Percentiles rank a stretch among this genome's conserved stretches.
Conservation (phyloP, 495 filamentous ascomycete species). For the Lophiostoma macrostomum region DNA sequence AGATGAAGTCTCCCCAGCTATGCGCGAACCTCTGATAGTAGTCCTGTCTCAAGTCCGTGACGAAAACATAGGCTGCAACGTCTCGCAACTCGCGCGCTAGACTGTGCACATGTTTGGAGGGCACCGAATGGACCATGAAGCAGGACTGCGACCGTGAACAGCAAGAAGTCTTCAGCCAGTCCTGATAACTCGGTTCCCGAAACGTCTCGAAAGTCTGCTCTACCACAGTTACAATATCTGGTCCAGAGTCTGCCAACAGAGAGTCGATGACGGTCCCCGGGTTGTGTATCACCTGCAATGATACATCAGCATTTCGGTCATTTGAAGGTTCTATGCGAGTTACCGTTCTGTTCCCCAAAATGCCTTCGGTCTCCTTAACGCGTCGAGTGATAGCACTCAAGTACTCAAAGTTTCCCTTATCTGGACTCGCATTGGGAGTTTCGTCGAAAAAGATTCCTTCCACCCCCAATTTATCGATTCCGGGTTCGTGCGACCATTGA, state of each 20-base stretch:
- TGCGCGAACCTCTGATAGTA: slow-evolving; percentile 14
- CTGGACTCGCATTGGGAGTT: slow-evolving; percentile 29
- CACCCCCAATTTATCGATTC: slow-evolving; percentile 4
- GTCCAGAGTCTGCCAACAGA: neutral
- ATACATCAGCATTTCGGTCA: neutral
- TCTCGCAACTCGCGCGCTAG: neutral
- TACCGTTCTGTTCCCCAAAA: slow-evolving; percentile 9
- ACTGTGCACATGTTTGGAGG: neutral
- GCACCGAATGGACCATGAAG: slow-evolving; percentile 16
- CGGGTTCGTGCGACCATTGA: slow-evolving; percentile 5
- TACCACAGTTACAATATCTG: slow-evolving; percentile 9
- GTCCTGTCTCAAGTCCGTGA: slow-evolving; percentile 8
- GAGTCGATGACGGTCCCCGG: slow-evolving; percentile 14
- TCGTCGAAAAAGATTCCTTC: slow-evolving; percentile 32
- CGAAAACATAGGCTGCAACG: slow-evolving; percentile 15
- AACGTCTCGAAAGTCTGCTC: neutral
- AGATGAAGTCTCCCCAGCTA: slow-evolving; percentile 8
- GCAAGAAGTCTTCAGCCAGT: slow-evolving; percentile 4
- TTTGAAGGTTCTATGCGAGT: neutral
- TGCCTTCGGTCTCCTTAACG: slow-evolving; percentile 32
- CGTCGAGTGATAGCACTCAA: slow-evolving; percentile 33
- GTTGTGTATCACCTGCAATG: slow-evolving; percentile 19
- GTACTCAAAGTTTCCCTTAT: slow-evolving; percentile 35
- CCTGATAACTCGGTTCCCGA: slow-evolving; percentile 2
- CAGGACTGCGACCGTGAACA: slow-evolving; percentile 1